Evolutionary conservation across 805 yeast genomes (phyloP), one percentile per base, ranked within the genome.

Genomic region (Yamadazyma nakazawae): DNA sequence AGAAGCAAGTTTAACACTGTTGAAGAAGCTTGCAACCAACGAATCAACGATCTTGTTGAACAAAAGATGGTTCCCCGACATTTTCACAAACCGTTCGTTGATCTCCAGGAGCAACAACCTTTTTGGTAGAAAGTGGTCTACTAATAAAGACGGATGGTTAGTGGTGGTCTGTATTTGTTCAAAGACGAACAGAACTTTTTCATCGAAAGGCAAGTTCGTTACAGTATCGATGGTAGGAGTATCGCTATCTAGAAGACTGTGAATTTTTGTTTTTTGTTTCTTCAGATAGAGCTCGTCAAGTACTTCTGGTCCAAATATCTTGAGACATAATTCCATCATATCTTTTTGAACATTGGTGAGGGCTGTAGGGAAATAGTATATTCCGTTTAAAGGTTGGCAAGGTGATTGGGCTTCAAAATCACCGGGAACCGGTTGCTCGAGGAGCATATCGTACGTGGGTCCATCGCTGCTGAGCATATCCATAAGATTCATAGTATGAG

Each of bases 121-220:
- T 53, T 81, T 80, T 7, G 94, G 90, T 61, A 85, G 81, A 55
- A 80, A 87, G 61, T 87, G 94, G 53, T 85, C 87, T 26, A 86
- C 91, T 37, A 87, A 60, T 34, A 87, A 64, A 36, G 84, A 80
- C 2, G 92, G 88, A 62, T 87, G 91, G 54, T 77, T 81, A 2
- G 77, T 68, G 0, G 82, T 64, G n/a, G 75, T 72, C 32, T 69
- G 57, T 4, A 83, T 58, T 53, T 77, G 81, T 6, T 73, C 69
- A 37, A 70, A 61, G 46, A 78, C 58, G 46, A 79, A 54, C 35
- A 67, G 61, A n/a, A 76, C 61, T 51, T 74, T 59, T 10, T 75
- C 74, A 21, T 49, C 37, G 26, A 43, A 50, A 12, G 45, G 26
- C 30, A 52, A 24, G 13, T 16, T 18, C 16, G 4, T 18, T 1